Evolutionary conservation across 768 basidiomycete genomes (phyloP), one percentile per base, ranked within the genome.

Genomic region (Hericium erinaceus): DNA sequence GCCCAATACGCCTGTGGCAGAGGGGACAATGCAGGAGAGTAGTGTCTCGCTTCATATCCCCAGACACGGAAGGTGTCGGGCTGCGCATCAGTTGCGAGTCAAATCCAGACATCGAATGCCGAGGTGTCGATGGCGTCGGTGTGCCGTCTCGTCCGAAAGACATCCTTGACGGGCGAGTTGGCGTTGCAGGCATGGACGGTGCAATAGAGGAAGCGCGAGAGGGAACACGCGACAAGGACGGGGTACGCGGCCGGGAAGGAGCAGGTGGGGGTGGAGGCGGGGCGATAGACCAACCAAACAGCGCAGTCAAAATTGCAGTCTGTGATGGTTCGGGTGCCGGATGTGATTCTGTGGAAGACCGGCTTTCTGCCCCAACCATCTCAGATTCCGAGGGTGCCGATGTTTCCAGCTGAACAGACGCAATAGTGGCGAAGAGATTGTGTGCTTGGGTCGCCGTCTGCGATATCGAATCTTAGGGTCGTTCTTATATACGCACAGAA

Each of bases 391-490:
- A 73, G 46, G 52, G 72, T 69, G 33, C 3, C 38, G 39, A 10
- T 55, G 57, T 10, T 55, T 64, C 55, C 38, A 57, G 53, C 53
- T 55, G 62, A 56, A 65, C 62, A 10, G 66, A 65, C 2, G 69
- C 64, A 26, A 89, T 68, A 5, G 80, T 75, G 6, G 78, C 72
- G 33, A 71, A 68, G 37, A 90, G 66, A 7, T 79, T 75, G 39
- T 74, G 74, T 2, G 85, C 68, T 64, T 91, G 87, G 0, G 71
- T 76, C 20, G 77, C 63, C 1, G 80, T 81, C 88, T 92, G 61
- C 4, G 48, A 51, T 22, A 48, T 48, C 26, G n/a, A 52, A 54
- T 39, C 24, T 28, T 16, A 53, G 55, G 28, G 59, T 63, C 38
- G n/a, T 39, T 33, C 12, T 2, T 1, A 22, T 26, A 15, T 4